Base-by-base conservation (phyloP, 2,329 filamentous ascomycete species). In the Cladorrhinum sp. region DNA sequence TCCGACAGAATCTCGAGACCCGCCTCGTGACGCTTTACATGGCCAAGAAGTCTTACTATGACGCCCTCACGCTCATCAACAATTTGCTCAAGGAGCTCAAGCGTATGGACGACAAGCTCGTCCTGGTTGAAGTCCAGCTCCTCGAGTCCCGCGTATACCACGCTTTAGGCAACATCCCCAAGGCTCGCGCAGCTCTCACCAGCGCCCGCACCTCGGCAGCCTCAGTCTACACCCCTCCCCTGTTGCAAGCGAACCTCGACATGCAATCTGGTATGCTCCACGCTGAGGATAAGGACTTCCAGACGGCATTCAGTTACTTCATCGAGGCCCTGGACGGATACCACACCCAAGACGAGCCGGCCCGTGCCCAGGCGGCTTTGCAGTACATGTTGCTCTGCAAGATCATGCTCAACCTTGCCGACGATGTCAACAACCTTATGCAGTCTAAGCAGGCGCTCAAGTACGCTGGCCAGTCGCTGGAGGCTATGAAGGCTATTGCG, bases 381-480 rank as follows among this genome's bases (percentile, higher is more conserved):
- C 95, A 99, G 81, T 99, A 99, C 82, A 99, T 99, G 95, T 85
- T 99, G 58, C 87, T 99, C 36, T 98, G 95, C 87, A 99, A 99
- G 82, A 95, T 99, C 76, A 99, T 99, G 96, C 84, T 99, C 69
- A 99, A 99, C 78, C 83, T 96, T 45, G 92, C 87, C 67, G 93
- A 98, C 80, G 96, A 99, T 75, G 93, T 99, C 75, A 96, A 93
- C 78, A 87, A 90, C 72, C 85, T 99, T 68, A 92, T 99, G 86
- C 86, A 90, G 27, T 96, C 92, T 58, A 99, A 99, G 84, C 93
- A 97, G 76, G 95, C 96, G 41, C 86, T 96, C 73, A 95, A 96
- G 78, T 98, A 99, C 74, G 93, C 93, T 29, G 92, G 93, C 69
- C 92, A 93, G 78, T 95, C 92, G 73, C 86, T 99, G 65, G 95